Conservation (phyloP, 169 alveolate genomes). For the Eimeria tenella region DNA sequence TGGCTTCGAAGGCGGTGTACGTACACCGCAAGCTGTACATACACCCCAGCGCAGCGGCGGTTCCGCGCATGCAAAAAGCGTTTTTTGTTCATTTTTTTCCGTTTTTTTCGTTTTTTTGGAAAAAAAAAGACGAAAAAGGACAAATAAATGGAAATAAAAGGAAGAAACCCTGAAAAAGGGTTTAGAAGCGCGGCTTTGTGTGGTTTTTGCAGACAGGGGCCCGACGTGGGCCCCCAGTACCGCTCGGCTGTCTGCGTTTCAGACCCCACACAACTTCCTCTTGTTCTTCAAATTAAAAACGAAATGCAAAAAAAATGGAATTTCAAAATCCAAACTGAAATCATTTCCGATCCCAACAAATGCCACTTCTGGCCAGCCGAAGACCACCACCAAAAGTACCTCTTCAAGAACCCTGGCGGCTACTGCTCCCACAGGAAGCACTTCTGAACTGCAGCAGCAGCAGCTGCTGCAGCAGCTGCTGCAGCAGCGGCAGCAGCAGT, state of each 20-base stretch:
- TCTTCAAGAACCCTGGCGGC: slow-evolving; percentile 78
- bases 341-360: neutral
- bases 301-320: slow-evolving; percentile 64
- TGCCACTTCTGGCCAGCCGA: slow-evolving; percentile 77
- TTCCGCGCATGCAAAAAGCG: neutral
- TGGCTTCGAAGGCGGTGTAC: too few species aligned
- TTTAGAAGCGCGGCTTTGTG: too few species aligned
- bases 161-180: too few species aligned
- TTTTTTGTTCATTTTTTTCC: neutral
- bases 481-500: neutral
- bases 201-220: slow-evolving; percentile 80
- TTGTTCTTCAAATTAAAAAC: slow-evolving; percentile 24
- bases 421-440: slow-evolving; percentile 80
- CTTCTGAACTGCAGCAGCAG: neutral
- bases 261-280: slow-evolving; percentile 61
- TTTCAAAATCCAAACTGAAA: neutral
- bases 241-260: slow-evolving; percentile 85
- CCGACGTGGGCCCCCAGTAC: slow-evolving; percentile 87
- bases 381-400: slow-evolving; percentile 81
- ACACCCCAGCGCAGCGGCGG: too few species aligned
- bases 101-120: neutral
- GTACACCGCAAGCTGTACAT: too few species aligned
- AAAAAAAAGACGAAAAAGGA: too few species aligned
- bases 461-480: too few species aligned
- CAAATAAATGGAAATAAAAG: too few species aligned